These are phyloP conservation scores for Vachellia collinsii DNA, from an alignment of 306 rosid species.

Conservation along the genomic window DNA sequence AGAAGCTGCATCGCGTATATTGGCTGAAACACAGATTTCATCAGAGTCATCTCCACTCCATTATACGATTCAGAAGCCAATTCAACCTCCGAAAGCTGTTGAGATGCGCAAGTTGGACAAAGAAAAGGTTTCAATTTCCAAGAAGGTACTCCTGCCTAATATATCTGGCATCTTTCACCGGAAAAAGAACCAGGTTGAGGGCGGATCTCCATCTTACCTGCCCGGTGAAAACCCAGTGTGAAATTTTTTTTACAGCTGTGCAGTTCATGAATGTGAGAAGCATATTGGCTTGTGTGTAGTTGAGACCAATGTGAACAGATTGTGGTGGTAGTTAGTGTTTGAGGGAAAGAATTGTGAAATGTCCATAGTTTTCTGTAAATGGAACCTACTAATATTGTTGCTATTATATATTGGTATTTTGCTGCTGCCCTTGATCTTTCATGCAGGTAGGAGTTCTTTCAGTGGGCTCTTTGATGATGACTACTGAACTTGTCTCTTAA, in stretches of 20 bases:
- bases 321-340: conserved; percentile 35
- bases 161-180: conserved; percentile 75
- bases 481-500: not conserved
- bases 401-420: conserved; percentile 20
- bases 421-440: conserved; percentile 42
- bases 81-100: conserved; percentile 47
- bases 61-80: conserved; percentile 62
- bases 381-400: conserved; percentile 43
- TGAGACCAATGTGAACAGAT: conserved; percentile 45
- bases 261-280: conserved; percentile 55
- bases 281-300: conserved; percentile 57
- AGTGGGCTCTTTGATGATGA: not conserved
- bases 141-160: conserved; percentile 77
- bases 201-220: conserved; percentile 86
- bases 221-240: conserved; percentile 81
- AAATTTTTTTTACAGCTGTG: conserved; percentile 45
- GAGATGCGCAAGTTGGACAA: conserved; percentile 66
- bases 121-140: conserved; percentile 61
- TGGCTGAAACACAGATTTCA: conserved; percentile 68
- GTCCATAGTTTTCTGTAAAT: conserved; percentile 59
- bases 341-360: conserved; percentile 37
- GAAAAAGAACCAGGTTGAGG: conserved; percentile 83
- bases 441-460: conserved; percentile 26
- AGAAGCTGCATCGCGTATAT: conserved; percentile 83
- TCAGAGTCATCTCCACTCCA: conserved; percentile 73